Conservation (phyloP, 2,329 filamentous ascomycete genomes). For the Aspergillus sp. region DNA sequence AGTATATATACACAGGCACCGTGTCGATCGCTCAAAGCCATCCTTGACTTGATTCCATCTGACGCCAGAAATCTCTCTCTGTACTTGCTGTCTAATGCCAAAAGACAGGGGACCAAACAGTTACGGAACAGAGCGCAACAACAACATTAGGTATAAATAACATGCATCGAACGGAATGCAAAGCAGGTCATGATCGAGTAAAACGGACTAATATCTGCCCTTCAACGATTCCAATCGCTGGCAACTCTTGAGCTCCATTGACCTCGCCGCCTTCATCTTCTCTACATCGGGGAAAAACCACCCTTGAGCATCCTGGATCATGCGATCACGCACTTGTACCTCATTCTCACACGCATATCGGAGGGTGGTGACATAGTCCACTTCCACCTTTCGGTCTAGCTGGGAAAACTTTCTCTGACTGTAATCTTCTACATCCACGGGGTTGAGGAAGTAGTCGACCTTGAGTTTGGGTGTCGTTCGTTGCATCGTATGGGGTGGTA, state of each 20-base stretch:
- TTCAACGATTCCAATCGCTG: conserved; percentile 53
- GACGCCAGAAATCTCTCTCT: conserved; percentile 6
- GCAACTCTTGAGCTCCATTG: conserved; percentile 60
- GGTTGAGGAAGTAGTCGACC: conserved; percentile 83
- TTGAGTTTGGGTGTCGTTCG: conserved; percentile 69
- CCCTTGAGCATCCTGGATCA: conserved; percentile 75
- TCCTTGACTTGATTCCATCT: conserved; percentile 2
- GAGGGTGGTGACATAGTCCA: conserved; percentile 65
- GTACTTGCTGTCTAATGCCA: conserved; percentile 15
- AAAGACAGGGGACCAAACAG: conserved; percentile 5
- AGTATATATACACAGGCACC: too few species aligned
- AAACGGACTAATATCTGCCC: conserved; percentile 26
- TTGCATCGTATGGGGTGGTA: conserved; percentile 69
- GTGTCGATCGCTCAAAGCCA: neutral
- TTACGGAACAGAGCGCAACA: conserved; percentile 1
- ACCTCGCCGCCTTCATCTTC: conserved; percentile 70
- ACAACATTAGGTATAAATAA: conserved; percentile 10
- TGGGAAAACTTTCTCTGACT: conserved; percentile 66
- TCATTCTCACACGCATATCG: conserved; percentile 73
- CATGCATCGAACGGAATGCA: conserved; percentile 2
- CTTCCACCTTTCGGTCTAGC: conserved; percentile 76
- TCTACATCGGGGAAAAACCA: conserved; percentile 82
- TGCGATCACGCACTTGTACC: conserved; percentile 59
- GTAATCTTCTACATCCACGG: conserved; percentile 69
- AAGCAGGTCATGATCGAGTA: conserved; percentile 3